Evolutionary conservation across 805 yeast species (phyloP).

Genomic region (Isabelozyma gotoi): DNA sequence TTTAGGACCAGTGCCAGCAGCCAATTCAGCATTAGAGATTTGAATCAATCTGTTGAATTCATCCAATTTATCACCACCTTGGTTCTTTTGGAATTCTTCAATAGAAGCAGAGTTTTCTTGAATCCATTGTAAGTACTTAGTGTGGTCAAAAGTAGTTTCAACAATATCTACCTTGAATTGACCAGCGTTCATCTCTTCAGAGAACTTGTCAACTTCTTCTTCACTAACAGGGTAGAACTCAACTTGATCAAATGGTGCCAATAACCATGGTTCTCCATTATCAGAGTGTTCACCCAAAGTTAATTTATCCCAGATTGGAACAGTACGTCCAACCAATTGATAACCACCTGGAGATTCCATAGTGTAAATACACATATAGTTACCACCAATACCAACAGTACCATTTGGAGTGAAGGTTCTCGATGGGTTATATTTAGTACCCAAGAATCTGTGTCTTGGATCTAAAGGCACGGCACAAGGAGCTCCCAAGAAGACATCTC

Average conservation of each 20-base stretch:
- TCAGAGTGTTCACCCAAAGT: conserved; percentile 65
- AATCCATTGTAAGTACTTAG: conserved; percentile 75
- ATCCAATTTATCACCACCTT: conserved; percentile 78
- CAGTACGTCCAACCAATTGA: conserved; percentile 93
- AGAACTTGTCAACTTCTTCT: conserved; percentile 67
- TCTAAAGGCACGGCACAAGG: conserved; percentile 98
- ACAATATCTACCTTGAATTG: conserved; percentile 70
- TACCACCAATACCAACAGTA: conserved; percentile 97
- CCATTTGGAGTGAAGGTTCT: conserved; percentile 96
- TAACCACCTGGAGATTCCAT: conserved; percentile 99
- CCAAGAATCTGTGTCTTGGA: conserved; percentile 90
- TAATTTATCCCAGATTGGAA: conserved; percentile 97
- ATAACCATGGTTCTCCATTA: conserved; percentile 75
- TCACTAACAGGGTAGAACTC: conserved; percentile 92
- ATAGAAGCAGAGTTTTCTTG: conserved; percentile 72
- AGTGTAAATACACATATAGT: conserved; percentile 97
- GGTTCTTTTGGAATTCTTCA: conserved; percentile 60
- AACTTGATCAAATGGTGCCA: conserved; percentile 90
- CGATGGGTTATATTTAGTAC: conserved; percentile 94
- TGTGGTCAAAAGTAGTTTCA: conserved; percentile 81
- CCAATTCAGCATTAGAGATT: conserved; percentile 73
- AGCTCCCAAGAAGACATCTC: conserved; percentile 96
- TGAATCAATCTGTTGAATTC: conserved; percentile 85
- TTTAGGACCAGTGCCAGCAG: conserved; percentile 47
- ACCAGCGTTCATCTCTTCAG: conserved; percentile 80